phyloP scores from a whole-genome alignment of 371 early-diverging fungal species.

The Catenaria anguillulae region DNA sequence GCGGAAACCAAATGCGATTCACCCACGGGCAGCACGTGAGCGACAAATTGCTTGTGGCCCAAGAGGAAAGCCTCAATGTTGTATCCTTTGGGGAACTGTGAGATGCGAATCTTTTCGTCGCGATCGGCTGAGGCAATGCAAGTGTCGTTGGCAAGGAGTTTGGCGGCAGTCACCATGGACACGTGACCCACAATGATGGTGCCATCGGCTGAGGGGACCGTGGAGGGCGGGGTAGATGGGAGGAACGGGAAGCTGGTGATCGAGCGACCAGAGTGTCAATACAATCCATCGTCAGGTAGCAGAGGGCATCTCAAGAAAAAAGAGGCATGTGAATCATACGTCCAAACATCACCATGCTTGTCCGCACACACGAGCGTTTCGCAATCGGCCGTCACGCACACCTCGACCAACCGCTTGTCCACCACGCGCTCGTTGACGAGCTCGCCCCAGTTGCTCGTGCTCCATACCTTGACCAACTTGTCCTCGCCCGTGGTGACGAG shows the following conservation, averaged over 20 bases:
- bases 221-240: background rate
- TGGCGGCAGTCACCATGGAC: conserved; percentile 78
- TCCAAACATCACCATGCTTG: conserved; percentile 1
- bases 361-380: background rate
- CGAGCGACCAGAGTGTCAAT: too few species aligned
- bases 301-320: too few species aligned
- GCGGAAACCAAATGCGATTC: background rate
- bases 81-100: conserved; percentile 70
- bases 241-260: background rate
- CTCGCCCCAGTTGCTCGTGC: background rate
- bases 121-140: conserved; percentile 76
- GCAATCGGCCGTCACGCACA: background rate
- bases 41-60: conserved; percentile 69
- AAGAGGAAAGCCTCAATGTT: conserved; percentile 77
- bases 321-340: background rate
- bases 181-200: conserved; percentile 79
- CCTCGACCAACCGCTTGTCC: background rate
- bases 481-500: conserved; percentile 96
- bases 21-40: background rate
- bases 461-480: conserved; percentile 63
- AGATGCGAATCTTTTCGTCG: conserved; percentile 89
- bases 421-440: background rate
- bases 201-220: background rate
- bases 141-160: conserved; percentile 9
- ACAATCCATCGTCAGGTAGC: too few species aligned